phyloP scores from a whole-genome alignment of 2,329 filamentous ascomycete genomes.

The Stylonectria norvegica region DNA sequence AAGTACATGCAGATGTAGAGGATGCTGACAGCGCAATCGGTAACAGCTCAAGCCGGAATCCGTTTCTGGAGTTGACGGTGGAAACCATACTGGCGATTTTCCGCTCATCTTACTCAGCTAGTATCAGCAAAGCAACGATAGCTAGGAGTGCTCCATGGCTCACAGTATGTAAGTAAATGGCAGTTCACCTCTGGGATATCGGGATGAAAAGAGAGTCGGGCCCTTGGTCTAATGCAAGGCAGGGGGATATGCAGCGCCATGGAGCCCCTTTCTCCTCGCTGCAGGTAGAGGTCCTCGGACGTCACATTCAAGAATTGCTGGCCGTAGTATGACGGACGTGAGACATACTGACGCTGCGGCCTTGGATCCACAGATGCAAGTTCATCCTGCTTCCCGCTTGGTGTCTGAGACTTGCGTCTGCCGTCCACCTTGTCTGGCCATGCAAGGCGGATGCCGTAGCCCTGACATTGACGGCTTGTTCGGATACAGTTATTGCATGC shows the following conservation, averaged over 20 bases:
- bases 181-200: slow-evolving; percentile 10
- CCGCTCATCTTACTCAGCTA: slow-evolving; percentile 31
- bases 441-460: slow-evolving; percentile 44
- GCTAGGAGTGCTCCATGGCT: background rate
- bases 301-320: slow-evolving; percentile 40
- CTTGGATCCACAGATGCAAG: background rate
- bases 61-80: slow-evolving; percentile 44
- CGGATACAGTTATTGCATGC: slow-evolving; percentile 42
- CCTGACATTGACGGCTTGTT: slow-evolving; percentile 40
- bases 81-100: slow-evolving; percentile 44
- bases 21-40: slow-evolving; percentile 43
- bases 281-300: slow-evolving; percentile 32
- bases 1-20: slow-evolving; percentile 35
- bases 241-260: background rate
- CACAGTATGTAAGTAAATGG: slow-evolving; percentile 22
- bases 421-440: slow-evolving; percentile 49
- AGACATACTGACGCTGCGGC: too few species aligned
- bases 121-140: background rate
- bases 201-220: slow-evolving; percentile 11
- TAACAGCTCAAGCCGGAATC: slow-evolving; percentile 43
- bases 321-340: slow-evolving; percentile 28
- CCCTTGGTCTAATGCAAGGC: slow-evolving; percentile 3
- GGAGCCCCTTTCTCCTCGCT: background rate
- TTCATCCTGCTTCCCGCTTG: background rate
- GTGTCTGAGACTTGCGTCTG: slow-evolving; percentile 26